phyloP scores from a whole-genome alignment of 2,329 filamentous ascomycete species.

The Diaporthe caulivora region DNA sequence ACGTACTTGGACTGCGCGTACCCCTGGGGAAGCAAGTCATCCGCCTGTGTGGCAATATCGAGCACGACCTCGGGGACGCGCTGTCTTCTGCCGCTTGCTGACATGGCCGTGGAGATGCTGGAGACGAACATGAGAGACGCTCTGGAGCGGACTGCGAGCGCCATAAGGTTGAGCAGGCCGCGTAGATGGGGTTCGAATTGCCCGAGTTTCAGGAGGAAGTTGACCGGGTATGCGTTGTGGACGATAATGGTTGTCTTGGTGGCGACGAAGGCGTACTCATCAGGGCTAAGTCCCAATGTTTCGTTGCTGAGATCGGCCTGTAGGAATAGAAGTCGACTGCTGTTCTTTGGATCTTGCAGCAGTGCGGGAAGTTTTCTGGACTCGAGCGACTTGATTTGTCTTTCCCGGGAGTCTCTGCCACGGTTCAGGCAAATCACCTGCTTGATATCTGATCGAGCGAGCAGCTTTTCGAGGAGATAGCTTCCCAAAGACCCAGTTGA shows the following conservation, averaged over 20 bases:
- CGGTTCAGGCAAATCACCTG: slow-evolving; percentile 64
- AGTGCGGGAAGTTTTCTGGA: slow-evolving; percentile 37
- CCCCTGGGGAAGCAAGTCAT: slow-evolving; percentile 10
- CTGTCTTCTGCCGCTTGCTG: neutral
- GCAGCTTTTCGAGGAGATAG: slow-evolving; percentile 58
- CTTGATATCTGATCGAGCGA: slow-evolving; percentile 49
- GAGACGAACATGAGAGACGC: slow-evolving; percentile 39
- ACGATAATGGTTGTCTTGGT: slow-evolving; percentile 58
- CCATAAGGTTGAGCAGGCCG: slow-evolving; percentile 62
- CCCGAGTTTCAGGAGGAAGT: slow-evolving; percentile 62
- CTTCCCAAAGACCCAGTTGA: slow-evolving; percentile 63
- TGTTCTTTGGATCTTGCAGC: slow-evolving; percentile 49
- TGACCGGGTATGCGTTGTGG: slow-evolving; percentile 69
- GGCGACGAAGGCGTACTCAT: slow-evolving; percentile 52
- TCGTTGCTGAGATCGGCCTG: slow-evolving; percentile 61
- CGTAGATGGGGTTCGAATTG: slow-evolving; percentile 64
- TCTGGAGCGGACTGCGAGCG: slow-evolving; percentile 47
- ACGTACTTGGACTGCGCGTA: slow-evolving; percentile 37
- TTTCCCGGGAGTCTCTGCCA: slow-evolving; percentile 47
- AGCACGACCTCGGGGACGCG: slow-evolving; percentile 28
- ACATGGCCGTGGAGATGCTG: slow-evolving; percentile 21
- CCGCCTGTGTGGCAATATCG: neutral
- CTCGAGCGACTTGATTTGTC: slow-evolving; percentile 1
- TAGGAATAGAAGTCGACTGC: slow-evolving; percentile 54
- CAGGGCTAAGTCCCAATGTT: slow-evolving; percentile 59